Evolutionary conservation across 805 yeast species (phyloP).

Genomic region (Blastobotrys peoriensis): DNA sequence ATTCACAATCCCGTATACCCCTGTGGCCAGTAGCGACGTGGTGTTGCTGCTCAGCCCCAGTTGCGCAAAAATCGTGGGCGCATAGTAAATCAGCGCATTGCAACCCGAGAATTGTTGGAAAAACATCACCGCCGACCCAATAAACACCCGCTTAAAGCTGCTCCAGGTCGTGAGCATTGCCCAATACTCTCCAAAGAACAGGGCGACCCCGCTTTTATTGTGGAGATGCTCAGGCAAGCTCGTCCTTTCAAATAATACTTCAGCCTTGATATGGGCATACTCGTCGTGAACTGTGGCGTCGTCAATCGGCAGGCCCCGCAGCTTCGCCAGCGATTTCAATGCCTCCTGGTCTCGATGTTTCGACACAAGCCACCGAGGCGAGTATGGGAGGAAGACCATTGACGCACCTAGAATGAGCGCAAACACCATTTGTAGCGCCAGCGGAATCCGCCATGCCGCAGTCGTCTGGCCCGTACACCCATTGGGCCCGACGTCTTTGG

Average conservation of each 20-base stretch:
- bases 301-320: slow-evolving; percentile 27
- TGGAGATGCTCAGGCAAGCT: slow-evolving; percentile 1
- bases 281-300: slow-evolving; percentile 37
- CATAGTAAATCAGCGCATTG: slow-evolving; percentile 61
- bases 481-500: not conserved
- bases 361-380: slow-evolving; percentile 33
- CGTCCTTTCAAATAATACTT: slow-evolving; percentile 49
- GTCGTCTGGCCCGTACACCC: slow-evolving; percentile 11
- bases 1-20: slow-evolving; percentile 45
- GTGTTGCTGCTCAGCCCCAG: slow-evolving; percentile 43
- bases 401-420: slow-evolving; percentile 39
- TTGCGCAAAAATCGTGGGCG: slow-evolving; percentile 48
- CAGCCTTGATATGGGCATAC: slow-evolving; percentile 39
- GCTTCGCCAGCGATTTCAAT: slow-evolving; percentile 15
- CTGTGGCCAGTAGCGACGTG: slow-evolving; percentile 33
- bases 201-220: not conserved
- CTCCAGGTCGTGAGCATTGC: slow-evolving; percentile 7
- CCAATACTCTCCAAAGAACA: not conserved
- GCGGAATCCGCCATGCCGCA: slow-evolving; percentile 34
- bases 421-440: slow-evolving; percentile 43
- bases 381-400: slow-evolving; percentile 43
- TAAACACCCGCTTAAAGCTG: slow-evolving; percentile 34
- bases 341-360: slow-evolving; percentile 29
- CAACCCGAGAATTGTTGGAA: slow-evolving; percentile 70
- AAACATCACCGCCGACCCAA: slow-evolving; percentile 41